A percentile compares a stretch with the other conserved stretches of the same genome.
These are phyloP conservation scores for Fraxinus xanthoxyloides DNA, from an alignment of 305 asterid species.

Conservation along the genomic window DNA sequence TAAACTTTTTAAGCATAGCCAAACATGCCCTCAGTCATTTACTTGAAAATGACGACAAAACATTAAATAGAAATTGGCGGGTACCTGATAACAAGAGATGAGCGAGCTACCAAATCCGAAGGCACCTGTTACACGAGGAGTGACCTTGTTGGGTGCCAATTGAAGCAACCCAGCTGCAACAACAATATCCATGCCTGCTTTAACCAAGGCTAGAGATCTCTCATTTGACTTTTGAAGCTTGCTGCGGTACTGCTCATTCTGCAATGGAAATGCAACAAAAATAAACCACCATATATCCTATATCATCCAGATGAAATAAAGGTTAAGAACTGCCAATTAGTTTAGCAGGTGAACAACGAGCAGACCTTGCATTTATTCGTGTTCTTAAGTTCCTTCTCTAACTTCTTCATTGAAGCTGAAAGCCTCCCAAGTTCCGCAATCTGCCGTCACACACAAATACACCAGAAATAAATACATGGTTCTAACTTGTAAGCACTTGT, in stretches of 20 bases:
- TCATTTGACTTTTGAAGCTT: constrained; percentile 76
- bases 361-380: constrained; percentile 67
- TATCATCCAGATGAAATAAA: constrained; percentile 3
- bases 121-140: constrained; percentile 93
- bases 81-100: constrained; percentile 97
- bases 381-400: constrained; percentile 72
- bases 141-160: constrained; percentile 84
- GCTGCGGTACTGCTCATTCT: constrained; percentile 59
- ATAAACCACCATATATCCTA: neutral
- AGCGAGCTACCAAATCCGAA: constrained; percentile 80
- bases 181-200: constrained; percentile 80
- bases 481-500: neutral
- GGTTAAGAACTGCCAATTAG: neutral
- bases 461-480: neutral
- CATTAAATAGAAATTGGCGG: neutral
- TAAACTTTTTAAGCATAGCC: neutral
- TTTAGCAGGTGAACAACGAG: neutral
- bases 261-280: constrained; percentile 22
- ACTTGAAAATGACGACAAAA: neutral
- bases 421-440: constrained; percentile 85
- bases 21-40: neutral
- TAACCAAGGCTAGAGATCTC: constrained; percentile 74
- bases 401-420: constrained; percentile 69
- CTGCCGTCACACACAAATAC: constrained; percentile 37
- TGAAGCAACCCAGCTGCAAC: constrained; percentile 96